Conservation (phyloP, 2,329 filamentous ascomycete species). For the Epichloe aotearoae region DNA sequence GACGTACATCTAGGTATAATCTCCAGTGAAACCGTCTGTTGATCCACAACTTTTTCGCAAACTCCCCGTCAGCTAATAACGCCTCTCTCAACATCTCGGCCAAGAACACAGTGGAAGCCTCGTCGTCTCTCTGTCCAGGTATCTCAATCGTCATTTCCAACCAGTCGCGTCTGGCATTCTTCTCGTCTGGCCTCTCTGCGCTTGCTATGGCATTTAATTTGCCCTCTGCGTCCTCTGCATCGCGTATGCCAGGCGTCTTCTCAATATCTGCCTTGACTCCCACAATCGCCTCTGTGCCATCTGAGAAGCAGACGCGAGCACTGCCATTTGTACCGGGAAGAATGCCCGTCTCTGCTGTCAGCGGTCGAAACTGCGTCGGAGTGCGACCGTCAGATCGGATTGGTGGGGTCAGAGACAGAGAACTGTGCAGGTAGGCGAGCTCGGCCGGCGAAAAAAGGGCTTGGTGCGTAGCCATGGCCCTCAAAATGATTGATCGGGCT, state of each 20-base stretch:
- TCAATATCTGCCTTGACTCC: conserved; percentile 94
- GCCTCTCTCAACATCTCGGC: conserved; percentile 82
- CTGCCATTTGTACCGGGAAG: conserved; percentile 84
- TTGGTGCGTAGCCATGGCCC: conserved; percentile 50
- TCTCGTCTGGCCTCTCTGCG: conserved; percentile 27
- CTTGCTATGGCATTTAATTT: conserved; percentile 12
- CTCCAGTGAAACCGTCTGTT: conserved; percentile 93
- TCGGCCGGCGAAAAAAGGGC: conserved; percentile 91
- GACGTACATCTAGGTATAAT: conserved; percentile 78
- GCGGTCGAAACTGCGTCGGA: conserved; percentile 75
- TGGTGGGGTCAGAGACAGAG: conserved; percentile 67
- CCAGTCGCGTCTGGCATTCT: conserved; percentile 52
- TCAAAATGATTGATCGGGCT: neutral
- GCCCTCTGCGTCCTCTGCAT: conserved; percentile 13
- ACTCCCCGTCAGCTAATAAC: conserved; percentile 57
- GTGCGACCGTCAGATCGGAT: conserved; percentile 80
- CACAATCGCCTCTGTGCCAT: conserved; percentile 91
- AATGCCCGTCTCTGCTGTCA: conserved; percentile 82
- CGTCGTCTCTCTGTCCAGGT: conserved; percentile 80
- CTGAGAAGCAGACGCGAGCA: conserved; percentile 84
- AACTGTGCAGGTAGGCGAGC: conserved; percentile 85
- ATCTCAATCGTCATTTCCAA: conserved; percentile 87
- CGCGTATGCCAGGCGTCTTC: conserved; percentile 36
- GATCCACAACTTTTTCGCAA: conserved; percentile 65
- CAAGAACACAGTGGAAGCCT: conserved; percentile 76